Base-by-base conservation (phyloP, 1,139 yeast species). In the Diutina scorzettiae region DNA sequence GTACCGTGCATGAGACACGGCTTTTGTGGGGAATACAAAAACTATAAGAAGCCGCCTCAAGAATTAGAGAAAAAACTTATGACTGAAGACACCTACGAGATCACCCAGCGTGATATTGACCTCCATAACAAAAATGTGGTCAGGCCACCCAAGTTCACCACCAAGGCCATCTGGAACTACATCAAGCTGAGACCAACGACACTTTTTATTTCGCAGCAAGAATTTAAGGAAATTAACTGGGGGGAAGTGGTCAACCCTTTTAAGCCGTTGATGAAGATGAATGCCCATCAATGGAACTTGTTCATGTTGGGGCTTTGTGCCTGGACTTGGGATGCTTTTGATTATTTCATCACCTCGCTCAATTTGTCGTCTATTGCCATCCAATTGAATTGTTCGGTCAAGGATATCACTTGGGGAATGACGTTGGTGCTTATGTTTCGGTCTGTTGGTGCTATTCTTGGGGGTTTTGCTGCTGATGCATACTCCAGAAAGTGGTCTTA, bases 321-420 rank as follows among this genome's bases (percentile, higher is more conserved):
- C 25, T 83, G 93, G 93, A 70, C 86, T 4, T 72, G 84, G 72
- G 93, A 82, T 56, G 82, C 93, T 2, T 69, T 81, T 57, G 93
- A 82, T 59, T 83, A 79, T 59, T 83, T 82, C 57, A 69, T 80
- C 27, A 81, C 81, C 11, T 74, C 84, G 7, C 66, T 81, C 37
- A 72, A 79, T 47, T 78, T 79, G 16, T 49, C 76, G 1, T 62
- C 59, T 7, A 67, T 82, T 43, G 84, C 91, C 5, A 50, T 54
- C 25, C 64, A 73, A 32, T 69, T 82, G 45, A 64, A 64, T 46
- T 68, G 64, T 25, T 50, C 65, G 12, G 73, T 74, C 30, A 69
- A 72, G 29, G 72, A 73, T 42, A 67, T 82, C 48, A 76, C 89
- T 4, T 82, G 91, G 89, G 91, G 89, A 47, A 77, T 82, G 49